phyloP scores from a whole-genome alignment of 305 asterid species.

The Fraxinus greggii region DNA sequence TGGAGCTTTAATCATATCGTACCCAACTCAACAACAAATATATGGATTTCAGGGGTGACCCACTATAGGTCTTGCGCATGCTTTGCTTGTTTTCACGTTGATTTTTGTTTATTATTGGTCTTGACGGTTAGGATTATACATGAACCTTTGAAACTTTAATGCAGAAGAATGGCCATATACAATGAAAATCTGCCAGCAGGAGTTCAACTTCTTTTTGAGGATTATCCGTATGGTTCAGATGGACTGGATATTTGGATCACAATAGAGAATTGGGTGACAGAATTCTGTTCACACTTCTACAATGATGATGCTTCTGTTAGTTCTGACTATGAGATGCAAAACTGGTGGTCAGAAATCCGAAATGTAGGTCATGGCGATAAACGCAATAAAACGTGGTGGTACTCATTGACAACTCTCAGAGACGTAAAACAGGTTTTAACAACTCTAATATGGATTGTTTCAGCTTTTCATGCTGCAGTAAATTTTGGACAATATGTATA shows the following conservation, averaged over 20 bases:
- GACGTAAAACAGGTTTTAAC: conserved; percentile 42
- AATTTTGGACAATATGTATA: conserved; percentile 43
- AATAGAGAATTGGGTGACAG: conserved; percentile 45
- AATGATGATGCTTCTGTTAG: conserved; percentile 36
- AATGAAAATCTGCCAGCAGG: conserved; percentile 37
- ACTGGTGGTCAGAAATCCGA: conserved; percentile 54
- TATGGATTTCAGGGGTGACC: not conserved
- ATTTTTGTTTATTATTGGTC: not conserved
- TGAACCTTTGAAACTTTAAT: conserved; percentile 6
- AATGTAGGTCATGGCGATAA: conserved; percentile 50
- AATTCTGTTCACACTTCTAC: conserved; percentile 40
- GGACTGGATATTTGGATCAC: conserved; percentile 52
- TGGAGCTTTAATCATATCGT: not conserved
- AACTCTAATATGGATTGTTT: conserved; percentile 43
- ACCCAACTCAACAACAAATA: not conserved
- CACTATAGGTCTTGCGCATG: not conserved
- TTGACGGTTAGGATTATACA: not conserved
- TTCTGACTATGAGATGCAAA: conserved; percentile 42
- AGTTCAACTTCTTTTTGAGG: conserved; percentile 43
- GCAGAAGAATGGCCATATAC: conserved; percentile 47
- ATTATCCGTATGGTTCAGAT: conserved; percentile 53
- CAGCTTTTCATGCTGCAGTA: conserved; percentile 47
- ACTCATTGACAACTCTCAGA: conserved; percentile 37
- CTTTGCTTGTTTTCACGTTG: not conserved
- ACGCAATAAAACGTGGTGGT: conserved; percentile 43